A percentile compares a stretch with the other conserved stretches of the same genome.
Conservation (phyloP, 2,329 filamentous ascomycete genomes). For the Parastagonospora nodorum region DNA sequence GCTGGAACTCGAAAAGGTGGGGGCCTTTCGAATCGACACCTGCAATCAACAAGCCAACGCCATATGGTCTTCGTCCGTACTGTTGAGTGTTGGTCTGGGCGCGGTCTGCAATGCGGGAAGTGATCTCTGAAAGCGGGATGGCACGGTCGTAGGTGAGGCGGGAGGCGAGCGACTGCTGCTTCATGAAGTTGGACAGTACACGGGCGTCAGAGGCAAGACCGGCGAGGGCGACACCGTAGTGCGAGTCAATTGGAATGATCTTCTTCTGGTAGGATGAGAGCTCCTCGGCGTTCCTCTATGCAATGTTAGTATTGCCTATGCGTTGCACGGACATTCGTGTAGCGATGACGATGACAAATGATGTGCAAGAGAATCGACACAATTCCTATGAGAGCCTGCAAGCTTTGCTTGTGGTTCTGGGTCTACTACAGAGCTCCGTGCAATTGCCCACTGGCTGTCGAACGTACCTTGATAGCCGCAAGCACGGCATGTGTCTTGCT, state of each 20-base stretch:
- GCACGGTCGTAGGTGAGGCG: slow-evolving; percentile 94
- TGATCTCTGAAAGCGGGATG: slow-evolving; percentile 87
- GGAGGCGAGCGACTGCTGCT: slow-evolving; percentile 95
- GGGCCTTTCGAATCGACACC: slow-evolving; percentile 93
- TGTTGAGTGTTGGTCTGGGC: slow-evolving; percentile 98
- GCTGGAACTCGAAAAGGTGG: slow-evolving; percentile 98
- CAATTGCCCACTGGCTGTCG: background rate
- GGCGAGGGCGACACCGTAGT: slow-evolving; percentile 93
- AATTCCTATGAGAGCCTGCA: too few species aligned
- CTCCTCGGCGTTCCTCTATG: slow-evolving; percentile 95
- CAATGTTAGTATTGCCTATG: slow-evolving; percentile 13
- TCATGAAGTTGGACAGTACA: slow-evolving; percentile 99
- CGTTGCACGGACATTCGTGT: too few species aligned
- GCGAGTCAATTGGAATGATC: slow-evolving; percentile 93
- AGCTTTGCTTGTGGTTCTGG: too few species aligned
- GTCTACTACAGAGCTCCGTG: background rate
- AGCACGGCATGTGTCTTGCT: slow-evolving; percentile 98
- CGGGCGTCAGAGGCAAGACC: slow-evolving; percentile 97
- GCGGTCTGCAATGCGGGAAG: slow-evolving; percentile 90
- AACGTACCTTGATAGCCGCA: slow-evolving; percentile 86
- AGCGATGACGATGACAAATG: too few species aligned
- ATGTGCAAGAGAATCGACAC: too few species aligned
- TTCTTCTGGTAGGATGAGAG: slow-evolving; percentile 99
- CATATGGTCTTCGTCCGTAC: slow-evolving; percentile 95
- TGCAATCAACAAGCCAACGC: slow-evolving; percentile 88